Evolutionary conservation across 306 rosid genomes (phyloP).

Genomic region (Begonia fuchsioides): DNA sequence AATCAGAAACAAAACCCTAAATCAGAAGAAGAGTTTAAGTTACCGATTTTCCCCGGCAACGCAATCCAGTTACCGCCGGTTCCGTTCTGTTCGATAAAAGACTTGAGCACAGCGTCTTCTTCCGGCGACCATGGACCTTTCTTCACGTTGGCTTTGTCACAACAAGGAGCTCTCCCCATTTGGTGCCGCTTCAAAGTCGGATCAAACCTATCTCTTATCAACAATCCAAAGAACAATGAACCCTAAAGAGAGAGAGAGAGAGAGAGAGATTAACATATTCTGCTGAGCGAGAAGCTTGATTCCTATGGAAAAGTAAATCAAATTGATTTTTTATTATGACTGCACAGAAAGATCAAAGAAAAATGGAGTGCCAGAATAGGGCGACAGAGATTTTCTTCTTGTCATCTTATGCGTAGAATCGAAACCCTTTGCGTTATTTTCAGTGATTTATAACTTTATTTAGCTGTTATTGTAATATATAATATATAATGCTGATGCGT

Average conservation of each 20-base stretch:
- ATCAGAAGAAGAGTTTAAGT: not conserved
- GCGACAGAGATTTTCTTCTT: slow-evolving; percentile 55
- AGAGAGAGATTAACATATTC: slow-evolving; percentile 15
- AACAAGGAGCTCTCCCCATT: slow-evolving; percentile 96
- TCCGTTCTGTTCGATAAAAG: slow-evolving; percentile 63
- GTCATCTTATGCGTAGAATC: slow-evolving; percentile 59
- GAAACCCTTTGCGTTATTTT: slow-evolving; percentile 5
- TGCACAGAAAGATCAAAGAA: slow-evolving; percentile 27
- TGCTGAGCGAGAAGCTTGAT: slow-evolving; percentile 26
- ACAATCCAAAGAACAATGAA: no score
- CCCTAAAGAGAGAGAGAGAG: slow-evolving; percentile 4
- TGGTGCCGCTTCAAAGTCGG: no score
- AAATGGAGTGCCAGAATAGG: slow-evolving; percentile 36
- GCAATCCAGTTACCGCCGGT: slow-evolving; percentile 96
- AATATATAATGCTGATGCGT: no score
- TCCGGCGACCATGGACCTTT: slow-evolving; percentile 92
- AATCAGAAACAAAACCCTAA: not conserved
- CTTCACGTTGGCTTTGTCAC: slow-evolving; percentile 96
- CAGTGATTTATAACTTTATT: not conserved
- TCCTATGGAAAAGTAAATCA: slow-evolving; percentile 25
- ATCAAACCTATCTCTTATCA: no score
- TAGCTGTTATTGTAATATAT: not conserved
- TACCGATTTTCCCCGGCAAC: slow-evolving; percentile 76
- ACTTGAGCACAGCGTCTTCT: slow-evolving; percentile 78
- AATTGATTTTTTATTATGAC: slow-evolving; percentile 16